phyloP scores from a whole-genome alignment of 2,329 filamentous ascomycete genomes.

The Epichloe hybrida region DNA sequence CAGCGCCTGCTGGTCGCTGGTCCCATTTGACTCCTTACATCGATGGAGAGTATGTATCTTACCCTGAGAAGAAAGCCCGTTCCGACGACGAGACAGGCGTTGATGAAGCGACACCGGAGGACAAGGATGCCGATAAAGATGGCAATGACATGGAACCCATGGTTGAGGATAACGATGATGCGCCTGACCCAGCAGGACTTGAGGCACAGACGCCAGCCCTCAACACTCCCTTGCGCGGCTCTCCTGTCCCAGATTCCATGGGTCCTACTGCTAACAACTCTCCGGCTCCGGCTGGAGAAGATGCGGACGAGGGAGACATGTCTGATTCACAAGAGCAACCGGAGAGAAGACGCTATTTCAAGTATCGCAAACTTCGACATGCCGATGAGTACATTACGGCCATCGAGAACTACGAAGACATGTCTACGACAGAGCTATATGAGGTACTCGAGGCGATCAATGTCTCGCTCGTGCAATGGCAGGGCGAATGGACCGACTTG shows the following conservation, averaged over 20 bases:
- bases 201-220: slow-evolving; percentile 24
- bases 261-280: slow-evolving; percentile 25
- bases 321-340: slow-evolving; percentile 21
- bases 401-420: slow-evolving; percentile 36
- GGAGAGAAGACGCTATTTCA: slow-evolving; percentile 21
- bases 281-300: slow-evolving; percentile 23
- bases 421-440: slow-evolving; percentile 33
- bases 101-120: slow-evolving; percentile 20
- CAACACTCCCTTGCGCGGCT: slow-evolving; percentile 25
- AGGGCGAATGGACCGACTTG: slow-evolving; percentile 39
- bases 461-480: slow-evolving; percentile 34
- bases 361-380: slow-evolving; percentile 37
- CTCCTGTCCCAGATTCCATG: slow-evolving; percentile 25
- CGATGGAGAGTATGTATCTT: slow-evolving; percentile 23
- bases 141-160: slow-evolving; percentile 16
- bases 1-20: slow-evolving; percentile 21
- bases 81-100: slow-evolving; percentile 18
- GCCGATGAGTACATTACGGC: slow-evolving; percentile 33
- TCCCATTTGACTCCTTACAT: slow-evolving; percentile 28
- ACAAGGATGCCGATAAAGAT: slow-evolving; percentile 16
- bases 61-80: slow-evolving; percentile 24
- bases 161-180: slow-evolving; percentile 21
- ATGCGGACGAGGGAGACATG: slow-evolving; percentile 22
- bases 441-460: slow-evolving; percentile 30
- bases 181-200: slow-evolving; percentile 14